Percentiles rank a stretch among this genome's conserved stretches.
Conservation (phyloP, 169 alveolate species). For the Plasmodium fragile region DNA sequence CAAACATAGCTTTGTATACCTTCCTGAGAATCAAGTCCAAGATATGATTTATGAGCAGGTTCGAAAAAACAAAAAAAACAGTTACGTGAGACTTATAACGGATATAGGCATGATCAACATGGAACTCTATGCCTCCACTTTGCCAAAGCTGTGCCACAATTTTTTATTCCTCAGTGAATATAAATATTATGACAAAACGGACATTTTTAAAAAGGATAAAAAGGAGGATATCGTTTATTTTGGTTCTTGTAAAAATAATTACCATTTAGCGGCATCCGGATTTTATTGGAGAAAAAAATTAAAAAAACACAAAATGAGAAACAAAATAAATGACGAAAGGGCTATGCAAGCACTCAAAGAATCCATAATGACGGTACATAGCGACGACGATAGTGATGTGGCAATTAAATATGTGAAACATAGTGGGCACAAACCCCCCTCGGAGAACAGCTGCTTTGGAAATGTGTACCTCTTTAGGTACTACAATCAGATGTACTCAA, state of each 20-base stretch:
- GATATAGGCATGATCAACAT: conserved; percentile 74
- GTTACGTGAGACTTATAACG: conserved; percentile 72
- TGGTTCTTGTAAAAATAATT: conserved; percentile 50
- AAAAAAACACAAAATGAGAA: conserved; percentile 51
- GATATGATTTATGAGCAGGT: conserved; percentile 51
- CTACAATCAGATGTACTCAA: conserved; percentile 65
- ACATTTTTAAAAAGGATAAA: conserved; percentile 64
- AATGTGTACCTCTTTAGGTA: conserved; percentile 55
- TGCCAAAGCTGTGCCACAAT: conserved; percentile 73
- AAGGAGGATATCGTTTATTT: conserved; percentile 36
- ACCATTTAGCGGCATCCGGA: conserved; percentile 71
- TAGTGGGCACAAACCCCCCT: conserved; percentile 26
- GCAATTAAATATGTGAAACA: conserved; percentile 34
- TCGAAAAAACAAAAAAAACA: conserved; percentile 48
- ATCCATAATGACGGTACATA: conserved; percentile 32
- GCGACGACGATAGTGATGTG: conserved; percentile 76
- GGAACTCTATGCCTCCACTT: conserved; percentile 39
- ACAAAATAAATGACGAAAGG: conserved; percentile 47
- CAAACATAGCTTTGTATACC: conserved; percentile 39
- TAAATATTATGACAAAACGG: conserved; percentile 71
- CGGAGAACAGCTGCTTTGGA: conserved; percentile 33
- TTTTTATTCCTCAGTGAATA: conserved; percentile 68
- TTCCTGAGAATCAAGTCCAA: conserved; percentile 47
- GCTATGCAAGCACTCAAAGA: conserved; percentile 27
- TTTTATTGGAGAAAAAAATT: conserved; percentile 75